Conservation (phyloP, 768 basidiomycete species). For the Calocera cornea region DNA sequence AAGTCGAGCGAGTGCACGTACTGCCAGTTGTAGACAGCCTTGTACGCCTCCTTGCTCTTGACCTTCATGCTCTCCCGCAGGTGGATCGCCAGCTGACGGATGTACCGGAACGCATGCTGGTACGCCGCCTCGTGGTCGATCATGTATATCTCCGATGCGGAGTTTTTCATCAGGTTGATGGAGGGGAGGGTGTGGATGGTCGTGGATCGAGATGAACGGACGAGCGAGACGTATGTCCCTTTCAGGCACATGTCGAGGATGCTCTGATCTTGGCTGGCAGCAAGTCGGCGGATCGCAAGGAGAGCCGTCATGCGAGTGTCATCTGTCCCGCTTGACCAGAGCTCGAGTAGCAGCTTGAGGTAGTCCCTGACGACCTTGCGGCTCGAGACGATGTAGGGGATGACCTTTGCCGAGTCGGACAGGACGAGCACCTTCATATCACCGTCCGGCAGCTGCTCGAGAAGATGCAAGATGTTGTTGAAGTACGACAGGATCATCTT, state of each 20-base stretch:
- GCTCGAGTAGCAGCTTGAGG: constrained; percentile 67
- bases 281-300: constrained; percentile 68
- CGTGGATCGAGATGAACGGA: constrained; percentile 76
- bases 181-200: constrained; percentile 74
- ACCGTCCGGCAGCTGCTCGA: constrained; percentile 57
- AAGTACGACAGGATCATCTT: constrained; percentile 84
- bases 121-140: constrained; percentile 62
- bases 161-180: constrained; percentile 95
- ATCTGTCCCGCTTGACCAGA: constrained; percentile 77
- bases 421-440: constrained; percentile 57
- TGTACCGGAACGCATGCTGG: constrained; percentile 91
- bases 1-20: constrained; percentile 93
- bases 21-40: constrained; percentile 98
- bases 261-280: constrained; percentile 60
- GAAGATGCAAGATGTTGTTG: constrained; percentile 66
- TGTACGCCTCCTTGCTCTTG: constrained; percentile 82
- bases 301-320: constrained; percentile 73
- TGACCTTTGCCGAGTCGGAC: constrained; percentile 70
- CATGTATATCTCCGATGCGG: constrained; percentile 82
- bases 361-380: constrained; percentile 76
- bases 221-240: constrained; percentile 79
- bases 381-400: constrained; percentile 77
- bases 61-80: constrained; percentile 83
- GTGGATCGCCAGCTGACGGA: constrained; percentile 87
- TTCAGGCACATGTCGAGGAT: constrained; percentile 78